These are phyloP conservation scores for Cytospora mali DNA, from an alignment of 2,329 filamentous ascomycete species.

Conservation along the genomic window DNA sequence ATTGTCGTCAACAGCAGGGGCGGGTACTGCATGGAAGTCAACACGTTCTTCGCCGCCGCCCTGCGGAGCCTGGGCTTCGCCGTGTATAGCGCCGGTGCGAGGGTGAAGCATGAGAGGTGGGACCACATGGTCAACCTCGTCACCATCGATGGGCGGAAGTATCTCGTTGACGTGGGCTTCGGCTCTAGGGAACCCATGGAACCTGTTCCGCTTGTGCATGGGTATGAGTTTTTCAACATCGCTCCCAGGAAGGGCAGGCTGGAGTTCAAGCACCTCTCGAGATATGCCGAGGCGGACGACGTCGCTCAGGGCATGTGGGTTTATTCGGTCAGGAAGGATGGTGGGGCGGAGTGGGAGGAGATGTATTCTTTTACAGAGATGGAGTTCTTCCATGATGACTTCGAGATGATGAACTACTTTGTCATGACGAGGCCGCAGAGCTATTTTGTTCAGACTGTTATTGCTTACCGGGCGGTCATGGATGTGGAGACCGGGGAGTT, in stretches of 20 bases:
- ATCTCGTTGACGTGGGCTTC: slow-evolving; percentile 63
- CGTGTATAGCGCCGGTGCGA: slow-evolving; percentile 53
- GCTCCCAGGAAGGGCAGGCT: slow-evolving; percentile 50
- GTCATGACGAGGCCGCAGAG: slow-evolving; percentile 40
- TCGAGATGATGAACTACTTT: slow-evolving; percentile 49
- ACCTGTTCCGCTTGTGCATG: slow-evolving; percentile 39
- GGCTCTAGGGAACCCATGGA: slow-evolving; percentile 48
- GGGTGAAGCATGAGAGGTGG: slow-evolving; percentile 42
- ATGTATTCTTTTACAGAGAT: slow-evolving; percentile 55
- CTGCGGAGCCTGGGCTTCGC: slow-evolving; percentile 52
- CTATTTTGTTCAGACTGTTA: slow-evolving; percentile 42
- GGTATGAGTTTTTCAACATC: slow-evolving; percentile 41
- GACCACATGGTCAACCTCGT: slow-evolving; percentile 64
- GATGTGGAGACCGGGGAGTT: slow-evolving; percentile 28
- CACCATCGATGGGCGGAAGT: slow-evolving; percentile 49
- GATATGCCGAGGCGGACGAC: slow-evolving; percentile 35
- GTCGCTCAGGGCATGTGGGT: slow-evolving; percentile 43
- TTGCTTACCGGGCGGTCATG: slow-evolving; percentile 39
- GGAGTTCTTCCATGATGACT: slow-evolving; percentile 52
- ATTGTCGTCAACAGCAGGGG: slow-evolving; percentile 48
- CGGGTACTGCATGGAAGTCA: slow-evolving; percentile 57
- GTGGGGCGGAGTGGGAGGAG: slow-evolving; percentile 45
- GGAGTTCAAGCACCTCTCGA: slow-evolving; percentile 37
- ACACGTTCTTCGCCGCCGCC: slow-evolving; percentile 49
- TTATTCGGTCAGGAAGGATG: slow-evolving; percentile 37